Evolutionary conservation across 257 asterid species (phyloP).

Genomic region (Plectranthus barbatus): DNA sequence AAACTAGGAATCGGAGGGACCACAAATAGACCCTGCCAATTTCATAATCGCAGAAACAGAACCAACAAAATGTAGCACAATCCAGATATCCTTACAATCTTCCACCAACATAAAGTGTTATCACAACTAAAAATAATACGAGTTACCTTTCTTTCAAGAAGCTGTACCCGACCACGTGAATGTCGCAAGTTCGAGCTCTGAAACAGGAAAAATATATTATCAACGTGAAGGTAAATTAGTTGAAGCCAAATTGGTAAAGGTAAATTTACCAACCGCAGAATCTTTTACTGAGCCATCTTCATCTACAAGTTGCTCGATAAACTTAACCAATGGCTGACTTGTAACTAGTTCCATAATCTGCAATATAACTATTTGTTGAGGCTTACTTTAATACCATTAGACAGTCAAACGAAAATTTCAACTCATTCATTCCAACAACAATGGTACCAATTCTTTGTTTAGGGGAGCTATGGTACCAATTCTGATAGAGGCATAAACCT

Average conservation of each 20-base stretch:
- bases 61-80: conserved; percentile 11
- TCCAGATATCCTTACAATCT: neutral
- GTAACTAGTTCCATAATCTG: conserved; percentile 73
- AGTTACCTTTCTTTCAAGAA: conserved; percentile 75
- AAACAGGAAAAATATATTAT: conserved; percentile 16
- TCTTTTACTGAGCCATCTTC: conserved; percentile 96
- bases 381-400: conserved; percentile 2
- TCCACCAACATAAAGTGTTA: neutral
- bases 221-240: conserved; percentile 11
- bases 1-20: conserved; percentile 15
- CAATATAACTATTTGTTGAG: conserved; percentile 15
- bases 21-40: conserved; percentile 5
- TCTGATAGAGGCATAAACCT: conserved; percentile 82
- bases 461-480: conserved; percentile 34
- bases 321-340: conserved; percentile 49
- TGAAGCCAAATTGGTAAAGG: conserved; percentile 1
- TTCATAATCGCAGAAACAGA: neutral
- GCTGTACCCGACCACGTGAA: conserved; percentile 69
- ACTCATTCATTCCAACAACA: neutral
- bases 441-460: no score
- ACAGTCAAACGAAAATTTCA: conserved; percentile 1
- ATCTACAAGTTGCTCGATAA: conserved; percentile 67
- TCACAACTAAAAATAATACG: neutral
- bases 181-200: conserved; percentile 79
- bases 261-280: conserved; percentile 66